These are phyloP conservation scores for Saccharomyces hybrid DNA, from an alignment of 1,139 yeast species.

Conservation along the genomic window DNA sequence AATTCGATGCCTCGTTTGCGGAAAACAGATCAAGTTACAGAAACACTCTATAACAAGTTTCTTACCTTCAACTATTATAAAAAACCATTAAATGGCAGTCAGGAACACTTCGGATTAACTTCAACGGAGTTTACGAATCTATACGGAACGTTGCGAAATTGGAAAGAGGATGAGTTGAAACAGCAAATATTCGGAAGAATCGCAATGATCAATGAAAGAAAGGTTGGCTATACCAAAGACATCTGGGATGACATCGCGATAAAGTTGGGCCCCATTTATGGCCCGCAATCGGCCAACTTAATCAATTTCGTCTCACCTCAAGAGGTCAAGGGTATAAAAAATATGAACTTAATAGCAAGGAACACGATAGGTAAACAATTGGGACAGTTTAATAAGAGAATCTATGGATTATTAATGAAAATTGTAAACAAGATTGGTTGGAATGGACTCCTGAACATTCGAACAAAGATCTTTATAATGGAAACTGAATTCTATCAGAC, in stretches of 20 bases:
- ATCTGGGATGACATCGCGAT: constrained; percentile 43
- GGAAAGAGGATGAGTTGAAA: constrained; percentile 23
- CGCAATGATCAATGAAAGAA: constrained; percentile 42
- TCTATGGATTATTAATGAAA: constrained; percentile 55
- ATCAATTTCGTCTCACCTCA: constrained; percentile 36
- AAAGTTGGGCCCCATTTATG: constrained; percentile 44
- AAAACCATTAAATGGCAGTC: constrained; percentile 19
- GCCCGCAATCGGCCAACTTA: constrained; percentile 45
- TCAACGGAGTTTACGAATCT: constrained; percentile 52
- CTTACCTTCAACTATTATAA: constrained; percentile 21
- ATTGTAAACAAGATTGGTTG: constrained; percentile 73
- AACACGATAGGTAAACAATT: constrained; percentile 74
- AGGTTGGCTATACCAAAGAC: background rate
- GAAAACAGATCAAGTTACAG: constrained; percentile 18
- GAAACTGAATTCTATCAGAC: constrained; percentile 62
- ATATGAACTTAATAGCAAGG: constrained; percentile 59
- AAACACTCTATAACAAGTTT: constrained; percentile 12
- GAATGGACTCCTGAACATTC: constrained; percentile 71
- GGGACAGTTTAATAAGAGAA: constrained; percentile 60
- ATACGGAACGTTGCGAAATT: constrained; percentile 36
- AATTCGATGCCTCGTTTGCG: constrained; percentile 70
- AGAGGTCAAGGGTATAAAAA: constrained; percentile 45
- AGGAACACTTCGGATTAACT: constrained; percentile 52
- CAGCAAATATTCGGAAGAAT: constrained; percentile 46
- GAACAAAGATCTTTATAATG: constrained; percentile 90